Evolutionary conservation across 441 rosid genomes (phyloP).

Genomic region (Dalechampia spathulata): DNA sequence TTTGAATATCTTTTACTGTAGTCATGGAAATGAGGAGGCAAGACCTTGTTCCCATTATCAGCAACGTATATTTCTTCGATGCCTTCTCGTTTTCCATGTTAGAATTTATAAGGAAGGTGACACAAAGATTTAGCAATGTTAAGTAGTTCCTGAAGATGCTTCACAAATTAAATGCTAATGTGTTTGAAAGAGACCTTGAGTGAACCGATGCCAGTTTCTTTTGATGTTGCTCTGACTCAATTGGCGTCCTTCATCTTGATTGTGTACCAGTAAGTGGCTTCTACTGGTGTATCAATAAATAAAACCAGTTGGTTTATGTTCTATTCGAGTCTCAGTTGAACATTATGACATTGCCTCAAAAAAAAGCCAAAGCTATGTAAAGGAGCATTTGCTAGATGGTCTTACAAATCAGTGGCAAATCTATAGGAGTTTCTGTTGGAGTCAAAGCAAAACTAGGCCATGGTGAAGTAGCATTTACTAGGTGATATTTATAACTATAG

Average conservation of each 20-base stretch:
- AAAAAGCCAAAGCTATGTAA: neutral
- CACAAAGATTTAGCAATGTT: no score
- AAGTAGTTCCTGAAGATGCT: neutral
- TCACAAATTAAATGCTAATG: neutral
- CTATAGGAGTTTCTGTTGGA: no score
- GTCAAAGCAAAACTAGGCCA: no score
- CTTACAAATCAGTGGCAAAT: no score
- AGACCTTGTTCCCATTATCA: no score
- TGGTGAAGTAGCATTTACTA: no score
- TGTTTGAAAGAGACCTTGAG: neutral
- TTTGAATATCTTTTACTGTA: no score
- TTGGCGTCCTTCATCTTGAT: neutral
- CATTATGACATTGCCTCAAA: neutral
- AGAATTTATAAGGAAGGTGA: neutral
- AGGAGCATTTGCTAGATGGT: neutral
- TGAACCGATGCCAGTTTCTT: slow-evolving; percentile 1
- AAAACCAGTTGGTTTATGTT: neutral
- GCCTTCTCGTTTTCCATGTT: neutral
- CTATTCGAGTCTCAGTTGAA: neutral
- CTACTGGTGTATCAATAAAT: neutral
- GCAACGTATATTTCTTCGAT: no score
- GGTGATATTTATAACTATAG: no score
- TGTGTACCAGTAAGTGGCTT: neutral
- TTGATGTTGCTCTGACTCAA: neutral
- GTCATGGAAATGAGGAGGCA: no score